Percentiles rank a stretch among this genome's conserved stretches.
Evolutionary conservation across 768 basidiomycete species (phyloP).

Genomic region (Cyclocybe aegerita): DNA sequence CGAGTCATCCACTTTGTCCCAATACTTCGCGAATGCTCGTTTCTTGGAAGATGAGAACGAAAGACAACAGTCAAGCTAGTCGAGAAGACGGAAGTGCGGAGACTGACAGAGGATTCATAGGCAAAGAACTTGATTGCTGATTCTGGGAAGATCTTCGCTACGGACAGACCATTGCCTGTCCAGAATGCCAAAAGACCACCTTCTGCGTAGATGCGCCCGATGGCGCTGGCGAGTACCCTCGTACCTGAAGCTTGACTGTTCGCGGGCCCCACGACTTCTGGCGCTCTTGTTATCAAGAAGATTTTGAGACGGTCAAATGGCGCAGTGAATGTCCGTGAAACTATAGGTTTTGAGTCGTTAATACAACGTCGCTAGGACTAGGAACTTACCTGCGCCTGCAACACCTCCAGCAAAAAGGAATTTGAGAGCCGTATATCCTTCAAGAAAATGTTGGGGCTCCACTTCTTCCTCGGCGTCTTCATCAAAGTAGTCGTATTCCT

Average conservation of each 20-base stretch:
- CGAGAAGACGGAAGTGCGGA: conserved; percentile 6
- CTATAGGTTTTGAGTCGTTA: conserved; percentile 38
- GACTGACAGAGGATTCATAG: conserved; percentile 88
- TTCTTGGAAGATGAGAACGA: conserved; percentile 55
- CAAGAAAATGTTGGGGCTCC: conserved; percentile 60
- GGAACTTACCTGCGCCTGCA: conserved; percentile 82
- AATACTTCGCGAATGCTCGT: conserved; percentile 89
- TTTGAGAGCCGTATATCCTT: conserved; percentile 73
- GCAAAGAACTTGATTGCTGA: conserved; percentile 98
- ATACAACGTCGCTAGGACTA: neutral
- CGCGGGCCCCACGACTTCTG: conserved; percentile 63
- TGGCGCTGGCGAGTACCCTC: conserved; percentile 68
- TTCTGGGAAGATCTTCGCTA: conserved; percentile 95
- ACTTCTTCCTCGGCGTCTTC: conserved; percentile 59
- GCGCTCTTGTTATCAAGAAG: conserved; percentile 89
- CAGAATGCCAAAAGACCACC: conserved; percentile 91
- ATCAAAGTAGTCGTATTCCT: conserved; percentile 43
- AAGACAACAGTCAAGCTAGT: conserved; percentile 1
- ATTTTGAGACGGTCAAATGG: conserved; percentile 97
- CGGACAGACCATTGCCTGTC: conserved; percentile 96
- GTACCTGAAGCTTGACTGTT: conserved; percentile 47
- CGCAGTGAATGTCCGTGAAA: conserved; percentile 94
- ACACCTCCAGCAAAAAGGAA: conserved; percentile 93
- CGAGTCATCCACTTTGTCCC: conserved; percentile 87
- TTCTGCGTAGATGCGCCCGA: conserved; percentile 82